Base-by-base conservation (phyloP, 306 rosid genomes). In the Lathyrus sativus region DNA sequence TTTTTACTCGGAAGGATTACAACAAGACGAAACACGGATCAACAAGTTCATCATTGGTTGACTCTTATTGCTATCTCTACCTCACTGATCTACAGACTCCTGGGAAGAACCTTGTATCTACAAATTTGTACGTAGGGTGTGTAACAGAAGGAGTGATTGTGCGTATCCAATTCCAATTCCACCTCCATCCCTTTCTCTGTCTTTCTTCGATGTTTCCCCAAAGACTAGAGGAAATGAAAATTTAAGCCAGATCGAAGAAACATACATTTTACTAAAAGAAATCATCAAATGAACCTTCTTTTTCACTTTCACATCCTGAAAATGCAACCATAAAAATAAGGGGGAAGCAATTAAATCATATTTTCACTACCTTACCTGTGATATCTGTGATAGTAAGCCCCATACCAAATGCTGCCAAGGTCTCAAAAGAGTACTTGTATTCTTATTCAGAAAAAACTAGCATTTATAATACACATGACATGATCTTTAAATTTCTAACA, bases 251-350 rank as follows among this genome's bases (percentile, higher is more conserved):
- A 81, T 76, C 46, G 69, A 73, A 71, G 54, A 70, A 72, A 81
- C 67, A 76, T 77, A 79, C 55, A 66, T 71, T 76, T 78, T 69
- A 77, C 87, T 79, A 92, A 89, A 92, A 92, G 87, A 73, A 81
- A 80, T 87, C 98, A 68, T 88, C 95, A 80, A 92, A 92, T 67
- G 92, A 74, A 60, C 95, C 90, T 68, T 82, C 95, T 84, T 82
- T 80, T 46, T 72, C 86, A 80, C 79, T 75, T 83, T 81, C 95
- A 66, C 81, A 74, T 83, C 95, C 96, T 89, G 95, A 89, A 83
- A 77, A 77, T 43, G 79, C 69, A 74, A 70, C 76, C 71, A 65
- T 58, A 70, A 31, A 67, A 61, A 66, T 28, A 71, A 64, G 22
- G 53, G 53, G 22, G 50, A 73, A 64, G 68, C 54, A 68, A 55